A percentile compares a stretch with the other conserved stretches of the same genome.
These are phyloP conservation scores for Collybiopsis luxurians DNA, from an alignment of 768 basidiomycete genomes.

Conservation along the genomic window DNA sequence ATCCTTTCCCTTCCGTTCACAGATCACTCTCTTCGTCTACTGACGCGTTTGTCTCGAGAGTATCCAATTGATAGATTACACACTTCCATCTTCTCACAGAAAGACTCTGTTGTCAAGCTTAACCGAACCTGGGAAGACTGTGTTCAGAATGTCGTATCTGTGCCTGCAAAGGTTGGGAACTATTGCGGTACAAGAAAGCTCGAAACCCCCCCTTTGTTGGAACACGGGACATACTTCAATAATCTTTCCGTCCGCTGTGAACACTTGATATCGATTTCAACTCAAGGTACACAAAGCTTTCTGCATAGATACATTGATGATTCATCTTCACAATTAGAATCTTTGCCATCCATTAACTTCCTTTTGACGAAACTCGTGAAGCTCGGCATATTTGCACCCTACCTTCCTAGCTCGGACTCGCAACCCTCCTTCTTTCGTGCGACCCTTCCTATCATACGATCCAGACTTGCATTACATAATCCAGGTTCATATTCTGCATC, in stretches of 20 bases:
- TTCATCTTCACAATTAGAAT: slow-evolving; percentile 25
- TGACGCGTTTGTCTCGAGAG: slow-evolving; percentile 51
- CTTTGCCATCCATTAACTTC: slow-evolving; percentile 42
- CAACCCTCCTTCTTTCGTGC: slow-evolving; percentile 71
- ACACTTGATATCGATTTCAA: slow-evolving; percentile 34
- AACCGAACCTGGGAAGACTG: slow-evolving; percentile 71
- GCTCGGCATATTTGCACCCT: slow-evolving; percentile 60
- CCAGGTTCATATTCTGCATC: slow-evolving; percentile 38
- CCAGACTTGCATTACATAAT: slow-evolving; percentile 26
- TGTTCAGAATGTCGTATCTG: slow-evolving; percentile 56
- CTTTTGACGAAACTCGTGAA: slow-evolving; percentile 67
- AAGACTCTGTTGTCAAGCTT: slow-evolving; percentile 22
- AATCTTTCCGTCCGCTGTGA: slow-evolving; percentile 53
- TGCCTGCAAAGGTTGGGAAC: slow-evolving; percentile 84
- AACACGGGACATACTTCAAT: slow-evolving; percentile 56
- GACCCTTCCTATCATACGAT: slow-evolving; percentile 47
- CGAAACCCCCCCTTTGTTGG: slow-evolving; percentile 45
- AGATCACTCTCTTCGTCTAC: slow-evolving; percentile 46
- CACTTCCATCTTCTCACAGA: slow-evolving; percentile 38
- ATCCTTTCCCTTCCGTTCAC: slow-evolving; percentile 51
- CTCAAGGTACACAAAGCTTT: slow-evolving; percentile 37
- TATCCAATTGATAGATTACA: slow-evolving; percentile 75
- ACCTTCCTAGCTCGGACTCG: slow-evolving; percentile 46
- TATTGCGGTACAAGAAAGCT: slow-evolving; percentile 40
- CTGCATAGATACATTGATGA: slow-evolving; percentile 3